Base-by-base conservation (phyloP, 2,329 filamentous ascomycete species). In the Pseudocercospora fuligena region DNA sequence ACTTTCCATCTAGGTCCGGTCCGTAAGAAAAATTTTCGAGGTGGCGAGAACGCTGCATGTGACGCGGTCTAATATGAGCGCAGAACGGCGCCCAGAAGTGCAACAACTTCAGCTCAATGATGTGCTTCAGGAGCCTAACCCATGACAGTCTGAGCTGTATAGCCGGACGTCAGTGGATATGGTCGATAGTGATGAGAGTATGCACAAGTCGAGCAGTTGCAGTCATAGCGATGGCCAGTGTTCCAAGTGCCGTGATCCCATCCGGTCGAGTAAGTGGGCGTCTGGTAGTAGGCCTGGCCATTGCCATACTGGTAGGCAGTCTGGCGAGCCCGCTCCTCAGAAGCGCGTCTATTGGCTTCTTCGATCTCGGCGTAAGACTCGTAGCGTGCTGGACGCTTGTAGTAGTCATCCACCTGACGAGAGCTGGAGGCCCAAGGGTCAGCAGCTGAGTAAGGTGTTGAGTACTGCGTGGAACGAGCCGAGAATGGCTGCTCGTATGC, bases 221-320 rank as follows among this genome's bases (percentile, higher is more conserved):
- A 79, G 51, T 77, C 77, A 64, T 74, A 76, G 57, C 76, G 75
- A 60, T 79, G 77, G 51, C 64, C 66, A 29, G 66, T 66, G 53
- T 69, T 76, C 76, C 76, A 78, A 8, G 72, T 65, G n/a, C 69
- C 64, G 51, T 76, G 74, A 51, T 78, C 75, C 77, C 77, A 79
- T 2, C 69, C 72, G 8, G 74, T 70, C 36, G 57, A 71, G 67
- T 78, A 78, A 23, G 70, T 65, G 23, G 72, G 62, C 14, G 73
- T 66, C 63, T 70, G 69, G 51, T 75, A 71, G 61, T 77, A 77
- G 65, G 76, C 74, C 8, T 72, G 66, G 16, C 67, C 69, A 40
- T 54, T 67, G 36, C 71, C 73, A 70, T 75, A 75, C 56, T 72
- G 71, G 65, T 74, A 77, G 11, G 73, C 69, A 7, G 73, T 69